phyloP scores from a whole-genome alignment of 164 flowering plant genomes.

The Tinospora cordifolia region DNA sequence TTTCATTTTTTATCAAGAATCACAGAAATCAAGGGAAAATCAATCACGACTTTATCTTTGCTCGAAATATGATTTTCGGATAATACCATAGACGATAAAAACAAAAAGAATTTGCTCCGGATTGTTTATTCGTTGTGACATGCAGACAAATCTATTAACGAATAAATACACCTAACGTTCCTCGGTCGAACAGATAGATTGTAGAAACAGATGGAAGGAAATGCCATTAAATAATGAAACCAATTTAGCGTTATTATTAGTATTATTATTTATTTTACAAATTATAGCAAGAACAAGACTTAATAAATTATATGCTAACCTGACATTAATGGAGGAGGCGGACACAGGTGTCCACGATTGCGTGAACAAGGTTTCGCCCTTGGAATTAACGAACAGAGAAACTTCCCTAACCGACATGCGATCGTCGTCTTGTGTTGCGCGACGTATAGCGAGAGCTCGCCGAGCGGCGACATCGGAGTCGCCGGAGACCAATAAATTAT shows the following conservation, averaged over 20 bases:
- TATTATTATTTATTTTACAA: background rate
- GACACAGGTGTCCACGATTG: slow-evolving; percentile 56
- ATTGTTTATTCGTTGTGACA: no score
- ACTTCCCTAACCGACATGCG: slow-evolving; percentile 29
- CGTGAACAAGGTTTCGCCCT: slow-evolving; percentile 60
- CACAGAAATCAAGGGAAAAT: background rate
- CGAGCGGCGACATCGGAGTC: slow-evolving; percentile 44
- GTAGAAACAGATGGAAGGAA: no score
- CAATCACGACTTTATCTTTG: background rate
- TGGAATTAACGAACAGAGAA: slow-evolving; percentile 30
- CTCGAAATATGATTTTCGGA: no score
- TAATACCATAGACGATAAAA: background rate
- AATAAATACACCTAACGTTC: no score
- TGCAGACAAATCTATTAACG: no score
- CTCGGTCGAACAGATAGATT: no score
- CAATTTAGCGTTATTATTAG: no score
- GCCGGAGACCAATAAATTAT: slow-evolving; percentile 15
- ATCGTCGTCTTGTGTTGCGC: slow-evolving; percentile 36
- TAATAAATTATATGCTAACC: slow-evolving; percentile 21
- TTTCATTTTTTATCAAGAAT: background rate
- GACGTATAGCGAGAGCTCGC: slow-evolving; percentile 41
- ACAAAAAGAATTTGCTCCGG: background rate
- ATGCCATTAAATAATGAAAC: no score
- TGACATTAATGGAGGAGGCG: slow-evolving; percentile 26
- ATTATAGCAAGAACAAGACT: background rate